phyloP scores from a whole-genome alignment of 306 rosid species.

The Cicer cuneatum region DNA sequence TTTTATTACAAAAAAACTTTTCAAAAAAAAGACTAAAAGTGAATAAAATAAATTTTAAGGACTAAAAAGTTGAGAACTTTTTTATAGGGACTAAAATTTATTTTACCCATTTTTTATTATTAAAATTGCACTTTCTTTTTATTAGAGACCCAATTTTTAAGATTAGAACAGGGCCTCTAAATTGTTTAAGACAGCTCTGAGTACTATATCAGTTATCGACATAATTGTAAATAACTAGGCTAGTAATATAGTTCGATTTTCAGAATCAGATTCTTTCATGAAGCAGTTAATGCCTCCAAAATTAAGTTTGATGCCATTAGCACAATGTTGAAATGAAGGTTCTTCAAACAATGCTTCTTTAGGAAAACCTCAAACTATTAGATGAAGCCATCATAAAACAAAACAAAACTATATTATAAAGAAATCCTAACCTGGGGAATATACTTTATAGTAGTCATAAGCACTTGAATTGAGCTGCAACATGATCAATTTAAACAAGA shows the following conservation, averaged over 20 bases:
- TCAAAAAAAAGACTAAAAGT: too few species aligned
- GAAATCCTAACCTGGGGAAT: slow-evolving; percentile 83
- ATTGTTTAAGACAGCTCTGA: too few species aligned
- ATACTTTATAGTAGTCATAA: slow-evolving; percentile 81
- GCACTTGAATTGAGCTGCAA: slow-evolving; percentile 91
- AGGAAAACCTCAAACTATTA: slow-evolving; percentile 24
- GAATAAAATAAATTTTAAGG: too few species aligned
- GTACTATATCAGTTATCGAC: slow-evolving; percentile 25
- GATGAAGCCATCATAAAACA: slow-evolving; percentile 13
- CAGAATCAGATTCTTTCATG: background rate
- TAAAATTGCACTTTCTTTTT: too few species aligned
- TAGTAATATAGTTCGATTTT: slow-evolving; percentile 4
- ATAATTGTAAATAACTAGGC: slow-evolving; percentile 18
- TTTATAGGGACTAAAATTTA: too few species aligned
- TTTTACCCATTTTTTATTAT: too few species aligned
- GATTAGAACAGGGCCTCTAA: too few species aligned
- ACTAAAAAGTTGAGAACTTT: too few species aligned
- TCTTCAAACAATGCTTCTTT: slow-evolving; percentile 9
- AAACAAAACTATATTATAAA: background rate
- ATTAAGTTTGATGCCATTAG: background rate
- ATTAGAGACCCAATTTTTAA: too few species aligned
- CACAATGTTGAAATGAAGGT: slow-evolving; percentile 20
- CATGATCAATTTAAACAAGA: slow-evolving; percentile 34
- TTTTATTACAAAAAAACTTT: too few species aligned
- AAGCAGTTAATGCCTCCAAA: background rate